Conservation (phyloP, 495 filamentous ascomycete genomes). For the Polyplosphaeria fusca region DNA sequence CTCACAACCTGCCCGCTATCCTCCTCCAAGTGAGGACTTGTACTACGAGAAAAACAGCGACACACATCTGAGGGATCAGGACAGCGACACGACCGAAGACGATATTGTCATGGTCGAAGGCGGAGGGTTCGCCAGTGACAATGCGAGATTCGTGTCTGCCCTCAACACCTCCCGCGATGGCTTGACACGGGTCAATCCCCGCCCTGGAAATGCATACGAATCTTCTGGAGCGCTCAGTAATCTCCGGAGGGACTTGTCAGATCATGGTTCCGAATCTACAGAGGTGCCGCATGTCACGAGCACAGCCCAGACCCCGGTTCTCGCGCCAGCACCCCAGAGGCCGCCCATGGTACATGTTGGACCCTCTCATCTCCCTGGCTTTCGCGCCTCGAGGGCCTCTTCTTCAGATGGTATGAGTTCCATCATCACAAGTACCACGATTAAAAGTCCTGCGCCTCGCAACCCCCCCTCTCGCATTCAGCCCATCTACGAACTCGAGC, state of each 20-base stretch:
- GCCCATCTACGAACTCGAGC: slow-evolving; percentile 24
- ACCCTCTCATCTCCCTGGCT: slow-evolving; percentile 49
- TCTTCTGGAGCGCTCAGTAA: not conserved
- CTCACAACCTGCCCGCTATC: slow-evolving; percentile 2
- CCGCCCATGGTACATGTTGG: slow-evolving; percentile 47
- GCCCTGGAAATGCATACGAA: slow-evolving; percentile 3
- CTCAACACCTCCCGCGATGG: not conserved
- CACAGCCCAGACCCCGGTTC: slow-evolving; percentile 19
- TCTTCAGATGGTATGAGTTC: slow-evolving; percentile 48
- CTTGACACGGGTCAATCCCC: not conserved
- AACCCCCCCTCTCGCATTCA: too few relatives aligned
- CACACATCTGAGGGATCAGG: slow-evolving; percentile 20
- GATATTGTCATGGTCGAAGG: slow-evolving; percentile 32
- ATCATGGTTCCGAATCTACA: slow-evolving; percentile 10
- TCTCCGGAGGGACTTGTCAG: not conserved
- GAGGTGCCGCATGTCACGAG: slow-evolving; percentile 5
- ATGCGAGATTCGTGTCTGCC: slow-evolving; percentile 16
- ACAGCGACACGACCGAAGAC: slow-evolving; percentile 34
- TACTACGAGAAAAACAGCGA: slow-evolving; percentile 16
- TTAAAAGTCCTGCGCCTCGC: slow-evolving; percentile 25
- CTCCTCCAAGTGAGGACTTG: slow-evolving; percentile 9
- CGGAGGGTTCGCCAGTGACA: slow-evolving; percentile 19
- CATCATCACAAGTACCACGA: slow-evolving; percentile 26
- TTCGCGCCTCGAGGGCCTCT: slow-evolving; percentile 57
- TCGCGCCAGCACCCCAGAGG: slow-evolving; percentile 28